Base-by-base conservation (phyloP, 2,329 filamentous ascomycete genomes). In the Xylariaceae sp. region DNA sequence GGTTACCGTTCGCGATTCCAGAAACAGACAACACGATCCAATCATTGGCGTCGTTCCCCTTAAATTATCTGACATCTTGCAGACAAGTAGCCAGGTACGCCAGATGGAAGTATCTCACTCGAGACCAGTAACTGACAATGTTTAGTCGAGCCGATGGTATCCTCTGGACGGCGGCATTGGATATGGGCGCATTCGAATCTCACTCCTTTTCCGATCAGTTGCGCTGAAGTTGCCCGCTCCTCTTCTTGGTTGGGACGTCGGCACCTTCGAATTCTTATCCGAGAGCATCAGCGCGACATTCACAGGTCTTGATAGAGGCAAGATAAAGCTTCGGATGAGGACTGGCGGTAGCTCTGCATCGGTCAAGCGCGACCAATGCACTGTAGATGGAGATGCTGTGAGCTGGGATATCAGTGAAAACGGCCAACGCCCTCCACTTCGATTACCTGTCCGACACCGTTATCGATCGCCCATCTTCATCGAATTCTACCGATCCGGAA, bases 151-250 rank as follows among this genome's bases (percentile, higher is more conserved):
- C 2, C 81, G 92, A 61, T 97, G 92, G 92, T 97, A 97, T 72
- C 93, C 94, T n/a, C 82, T 99, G 0, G 92, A 96, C 70, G 94
- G 93, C 18, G 94, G 94, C 9, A 87, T 97, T 63, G 90, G 94
- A 0, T 97, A 94, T 65, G 94, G 94, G 45, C 88, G 93, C 6
- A 82, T 96, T 61, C 88, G 92, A 47, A 88, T 99, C 66, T 96
- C 91, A 0, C 75, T 97, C 2, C 81, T 97, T 2, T 96, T 97
- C 83, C 87, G 93, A 34, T 92, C 90, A 34, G 84, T 97, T 49
- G 92, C 96, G 73, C 88, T 93, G 56, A 86, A 86, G 51, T 80
- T 97, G 1, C 92, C 92, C n/a, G 89, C 89, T 0, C 78, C 86
- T 47, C 88, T 96, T 74, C 82, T 97, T 3, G 92, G 93, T 8